Conservation (phyloP, 495 filamentous ascomycete species). For the Podospora conica region DNA sequence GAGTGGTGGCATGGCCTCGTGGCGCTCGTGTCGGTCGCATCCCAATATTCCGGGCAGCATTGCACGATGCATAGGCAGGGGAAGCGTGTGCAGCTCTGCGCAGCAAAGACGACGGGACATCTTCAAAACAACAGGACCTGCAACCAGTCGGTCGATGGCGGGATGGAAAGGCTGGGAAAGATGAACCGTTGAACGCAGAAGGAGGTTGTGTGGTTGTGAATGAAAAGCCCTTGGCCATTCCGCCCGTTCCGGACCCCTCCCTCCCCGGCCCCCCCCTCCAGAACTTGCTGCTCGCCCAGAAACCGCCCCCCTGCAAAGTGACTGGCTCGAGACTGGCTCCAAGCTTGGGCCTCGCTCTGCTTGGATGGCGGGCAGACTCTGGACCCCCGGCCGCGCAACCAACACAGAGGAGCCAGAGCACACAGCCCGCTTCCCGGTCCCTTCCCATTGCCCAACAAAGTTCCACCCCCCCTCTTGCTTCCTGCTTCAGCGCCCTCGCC, state of each 20-base stretch:
- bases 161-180: neutral
- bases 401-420: slow-evolving; percentile 8
- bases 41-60: too few relatives aligned
- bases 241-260: slow-evolving; percentile 12
- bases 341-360: neutral
- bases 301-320: slow-evolving; percentile 1
- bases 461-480: neutral
- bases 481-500: neutral
- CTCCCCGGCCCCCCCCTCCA: neutral
- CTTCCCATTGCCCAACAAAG: neutral
- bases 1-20: neutral
- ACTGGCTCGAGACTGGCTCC: neutral
- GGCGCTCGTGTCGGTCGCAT: neutral
- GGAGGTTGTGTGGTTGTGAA: too few relatives aligned
- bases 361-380: neutral
- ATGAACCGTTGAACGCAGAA: too few relatives aligned
- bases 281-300: neutral
- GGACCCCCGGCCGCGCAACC: slow-evolving; percentile 4
- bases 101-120: too few relatives aligned
- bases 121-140: neutral
- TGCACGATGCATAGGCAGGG: too few relatives aligned
- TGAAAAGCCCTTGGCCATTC: slow-evolving; percentile 1
- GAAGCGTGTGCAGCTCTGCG: neutral
- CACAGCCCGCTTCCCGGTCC: slow-evolving; percentile 13
- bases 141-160: neutral